Conservation (phyloP, 495 filamentous ascomycete genomes). For the Trichoderma parareesei region DNA sequence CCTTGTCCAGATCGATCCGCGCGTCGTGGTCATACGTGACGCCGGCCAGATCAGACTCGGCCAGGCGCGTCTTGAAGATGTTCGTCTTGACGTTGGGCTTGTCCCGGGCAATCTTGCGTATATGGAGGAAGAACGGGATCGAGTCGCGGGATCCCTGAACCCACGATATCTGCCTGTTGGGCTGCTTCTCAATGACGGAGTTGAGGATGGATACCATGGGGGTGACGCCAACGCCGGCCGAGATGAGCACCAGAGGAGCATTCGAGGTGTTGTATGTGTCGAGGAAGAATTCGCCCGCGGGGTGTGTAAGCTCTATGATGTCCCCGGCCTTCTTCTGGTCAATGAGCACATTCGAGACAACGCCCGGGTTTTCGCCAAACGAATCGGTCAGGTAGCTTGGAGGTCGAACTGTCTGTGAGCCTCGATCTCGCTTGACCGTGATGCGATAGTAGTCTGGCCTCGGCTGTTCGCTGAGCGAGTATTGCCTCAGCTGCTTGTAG, state of each 20-base stretch:
- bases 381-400: slow-evolving; percentile 29
- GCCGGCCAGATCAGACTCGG: slow-evolving; percentile 38
- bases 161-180: slow-evolving; percentile 49
- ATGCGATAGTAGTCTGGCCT: slow-evolving; percentile 55
- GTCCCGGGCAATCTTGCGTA: slow-evolving; percentile 38
- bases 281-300: slow-evolving; percentile 63
- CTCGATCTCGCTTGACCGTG: slow-evolving; percentile 59
- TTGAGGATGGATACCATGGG: slow-evolving; percentile 62
- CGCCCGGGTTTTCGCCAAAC: slow-evolving; percentile 42
- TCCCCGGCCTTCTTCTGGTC: slow-evolving; percentile 51
- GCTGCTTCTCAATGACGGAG: slow-evolving; percentile 36
- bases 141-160: slow-evolving; percentile 49
- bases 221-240: slow-evolving; percentile 63
- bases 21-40: slow-evolving; percentile 48
- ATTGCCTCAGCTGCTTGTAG: slow-evolving; percentile 59
- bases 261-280: slow-evolving; percentile 30
- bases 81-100: slow-evolving; percentile 31
- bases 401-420: slow-evolving; percentile 26
- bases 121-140: slow-evolving; percentile 46
- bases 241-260: slow-evolving; percentile 55
- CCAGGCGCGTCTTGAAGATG: slow-evolving; percentile 33
- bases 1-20: slow-evolving; percentile 42
- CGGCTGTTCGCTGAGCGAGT: slow-evolving; percentile 60
- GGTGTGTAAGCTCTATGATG: slow-evolving; percentile 54
- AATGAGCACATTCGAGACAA: slow-evolving; percentile 65